Base-by-base conservation (phyloP, 2,329 filamentous ascomycete species). In the Amesomyces nigricolor region DNA sequence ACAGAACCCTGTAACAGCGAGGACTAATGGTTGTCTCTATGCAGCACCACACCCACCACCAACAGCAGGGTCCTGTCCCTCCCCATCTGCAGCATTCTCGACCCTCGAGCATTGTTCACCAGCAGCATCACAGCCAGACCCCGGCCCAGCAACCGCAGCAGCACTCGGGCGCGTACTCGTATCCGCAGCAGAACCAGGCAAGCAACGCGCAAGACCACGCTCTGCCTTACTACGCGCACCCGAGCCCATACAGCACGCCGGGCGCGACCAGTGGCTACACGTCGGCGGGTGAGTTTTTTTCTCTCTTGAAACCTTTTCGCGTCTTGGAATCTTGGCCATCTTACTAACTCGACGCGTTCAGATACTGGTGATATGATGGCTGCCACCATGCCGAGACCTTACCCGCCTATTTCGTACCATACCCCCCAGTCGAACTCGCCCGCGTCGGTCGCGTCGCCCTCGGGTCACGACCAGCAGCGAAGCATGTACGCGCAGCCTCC, bases 391-490 rank as follows among this genome's bases (percentile, higher is more conserved):
- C 87, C 89, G 72, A 83, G 86, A 71, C 83, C 85, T 46, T 96
- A 95, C 70, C 91, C 91, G 64, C 89, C 90, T 58, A 95, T 96
- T 69, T 80, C 79, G 32, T 96, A 96, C 70, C 89, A 96, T 72
- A 95, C 91, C 16, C 91, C 91, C 53, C 91, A 96, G 75, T 95
- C 91, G 54, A 95, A 92, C 72, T 96, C 92, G 53, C 92, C 92
- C 47, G 89, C 90, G 39, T 95, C 91, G 49, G 91, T 96, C 65
- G 88, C 91, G 61, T 96, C 92, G 35, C 87, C 90, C 19, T 89
- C 91, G 56, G 81, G 85, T 54, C 91, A 96, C 72, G 92, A 97
- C 68, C 89, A 92, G 67, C 89, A 95, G 74, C 81, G 91, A 64
- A 86, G 84, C 65, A 82, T 97, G 68, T 97, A 96, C 72, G 86